phyloP scores from a whole-genome alignment of 2,329 filamentous ascomycete species.

The Talaromyces pinophilus region DNA sequence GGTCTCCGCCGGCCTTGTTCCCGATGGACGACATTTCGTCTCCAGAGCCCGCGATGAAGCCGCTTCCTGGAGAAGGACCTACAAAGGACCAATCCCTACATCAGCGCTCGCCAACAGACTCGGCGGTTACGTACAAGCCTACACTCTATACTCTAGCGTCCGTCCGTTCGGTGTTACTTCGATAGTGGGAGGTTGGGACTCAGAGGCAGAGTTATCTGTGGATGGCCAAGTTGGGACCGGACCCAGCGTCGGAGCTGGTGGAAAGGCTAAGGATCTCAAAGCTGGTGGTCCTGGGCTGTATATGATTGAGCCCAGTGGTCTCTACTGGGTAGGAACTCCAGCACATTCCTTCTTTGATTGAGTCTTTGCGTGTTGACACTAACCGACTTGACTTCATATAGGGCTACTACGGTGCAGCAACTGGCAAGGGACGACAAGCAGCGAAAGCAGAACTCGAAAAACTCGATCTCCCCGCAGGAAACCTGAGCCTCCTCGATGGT shows the following conservation, averaged over 20 bases:
- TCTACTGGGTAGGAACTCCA: constrained; percentile 72
- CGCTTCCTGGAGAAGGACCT: constrained; percentile 83
- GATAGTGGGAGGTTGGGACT: constrained; percentile 92
- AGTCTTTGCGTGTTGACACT: not conserved
- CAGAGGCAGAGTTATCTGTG: constrained; percentile 78
- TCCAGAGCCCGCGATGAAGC: constrained; percentile 93
- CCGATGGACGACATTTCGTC: constrained; percentile 93
- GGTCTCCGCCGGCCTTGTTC: constrained; percentile 92
- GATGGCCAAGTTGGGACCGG: constrained; percentile 88
- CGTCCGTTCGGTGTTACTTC: constrained; percentile 95
- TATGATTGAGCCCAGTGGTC: constrained; percentile 97
- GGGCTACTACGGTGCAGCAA: constrained; percentile 97
- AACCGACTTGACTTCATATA: constrained; percentile 32
- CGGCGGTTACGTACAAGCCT: constrained; percentile 94
- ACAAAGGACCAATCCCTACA: constrained; percentile 91
- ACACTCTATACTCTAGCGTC: constrained; percentile 95
- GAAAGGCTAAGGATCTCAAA: constrained; percentile 73
- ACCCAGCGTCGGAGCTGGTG: constrained; percentile 76
- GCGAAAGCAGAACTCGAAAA: constrained; percentile 99
- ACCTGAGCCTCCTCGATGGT: constrained; percentile 77
- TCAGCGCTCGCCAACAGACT: constrained; percentile 87
- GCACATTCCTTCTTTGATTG: not conserved
- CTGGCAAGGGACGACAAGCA: constrained; percentile 92
- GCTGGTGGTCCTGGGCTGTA: constrained; percentile 91
- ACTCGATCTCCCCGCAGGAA: constrained; percentile 78